Evolutionary conservation across 768 basidiomycete species (phyloP).

Genomic region (Pholiota microspora): DNA sequence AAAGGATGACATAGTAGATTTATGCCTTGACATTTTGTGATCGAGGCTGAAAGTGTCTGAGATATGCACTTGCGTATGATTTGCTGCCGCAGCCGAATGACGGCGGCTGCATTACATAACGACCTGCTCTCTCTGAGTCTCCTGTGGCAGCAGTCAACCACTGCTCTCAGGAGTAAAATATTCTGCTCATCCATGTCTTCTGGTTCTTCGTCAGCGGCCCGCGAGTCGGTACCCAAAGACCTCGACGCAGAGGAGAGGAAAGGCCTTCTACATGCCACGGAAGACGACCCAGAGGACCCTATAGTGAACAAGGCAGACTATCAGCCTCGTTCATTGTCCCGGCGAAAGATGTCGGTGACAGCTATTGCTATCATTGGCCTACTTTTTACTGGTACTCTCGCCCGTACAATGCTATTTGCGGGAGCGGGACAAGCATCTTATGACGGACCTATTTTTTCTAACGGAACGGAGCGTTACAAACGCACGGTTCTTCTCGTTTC

Average conservation of each 20-base stretch:
- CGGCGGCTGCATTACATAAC: background rate
- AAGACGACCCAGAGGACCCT: constrained; percentile 16
- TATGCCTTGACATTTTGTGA: background rate
- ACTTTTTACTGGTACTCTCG: constrained; percentile 40
- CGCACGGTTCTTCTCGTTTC: constrained; percentile 82
- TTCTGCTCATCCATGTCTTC: background rate
- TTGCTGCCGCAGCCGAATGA: background rate
- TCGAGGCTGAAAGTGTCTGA: background rate
- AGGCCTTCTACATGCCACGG: constrained; percentile 14
- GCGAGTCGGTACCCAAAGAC: background rate
- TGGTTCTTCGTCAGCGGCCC: background rate
- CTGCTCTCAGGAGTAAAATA: too few relatives aligned
- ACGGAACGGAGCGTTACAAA: constrained; percentile 83
- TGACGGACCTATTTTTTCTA: constrained; percentile 47
- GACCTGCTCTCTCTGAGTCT: too few relatives aligned
- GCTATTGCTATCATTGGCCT: constrained; percentile 40
- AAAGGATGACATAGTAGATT: background rate
- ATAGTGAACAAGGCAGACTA: background rate
- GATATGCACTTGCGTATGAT: background rate
- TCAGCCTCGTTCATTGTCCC: constrained; percentile 30
- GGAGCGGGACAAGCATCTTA: constrained; percentile 15
- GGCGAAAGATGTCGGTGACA: constrained; percentile 34
- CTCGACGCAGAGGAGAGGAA: constrained; percentile 2
- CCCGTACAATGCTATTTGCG: constrained; percentile 34
- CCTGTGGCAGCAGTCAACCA: too few relatives aligned